Base-by-base conservation (phyloP, 345 rosid genomes). In the Populus deltoides region DNA sequence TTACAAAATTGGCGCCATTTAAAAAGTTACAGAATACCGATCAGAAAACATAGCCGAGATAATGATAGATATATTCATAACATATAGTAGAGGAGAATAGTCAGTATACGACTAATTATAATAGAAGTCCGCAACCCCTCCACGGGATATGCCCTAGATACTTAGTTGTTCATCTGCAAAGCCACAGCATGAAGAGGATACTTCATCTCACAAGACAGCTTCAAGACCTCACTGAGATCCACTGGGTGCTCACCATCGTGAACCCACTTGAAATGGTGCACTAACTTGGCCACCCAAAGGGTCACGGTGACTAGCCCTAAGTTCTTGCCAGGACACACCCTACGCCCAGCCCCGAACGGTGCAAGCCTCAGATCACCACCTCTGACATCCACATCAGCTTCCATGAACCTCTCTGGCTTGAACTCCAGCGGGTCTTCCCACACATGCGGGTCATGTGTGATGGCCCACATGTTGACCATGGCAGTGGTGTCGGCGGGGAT, bases 401-500 rank as follows among this genome's bases (percentile, higher is more conserved):
- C 85, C 55, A 86, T 1, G 81, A 92, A 91, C 81, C 98, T 85
- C 83, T 90, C 97, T 20, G 98, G 98, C 20, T 70, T 75, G 63
- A 90, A 94, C 77, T 76, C 79, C 0, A 73, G 66, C 3, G 98
- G 97, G 39, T 91, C 80, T 18, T 74, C 78, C 98, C 98, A 94
- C 47, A 91, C 86, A 6, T 18, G 35, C 0, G 90, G 85, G 80
- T 92, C 97, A 74, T 90, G 97, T 1, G 95, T 84, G 55, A 94
- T 94, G 66, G 98, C 98, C 98, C 98, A 94, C 98, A 94, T 94
- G 91, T 94, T 94, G 75, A 93, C 90, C 97, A 94, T 93, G 0
- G 98, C 98, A 1, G 95, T 93, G 6, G 98, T 94, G 45, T 87
- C 83, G 73, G 89, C 85, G 2, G 98, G 98, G 27, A 94, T 39